phyloP scores from a whole-genome alignment of 2,329 filamentous ascomycete species.

The Cryphonectria parasitica region DNA sequence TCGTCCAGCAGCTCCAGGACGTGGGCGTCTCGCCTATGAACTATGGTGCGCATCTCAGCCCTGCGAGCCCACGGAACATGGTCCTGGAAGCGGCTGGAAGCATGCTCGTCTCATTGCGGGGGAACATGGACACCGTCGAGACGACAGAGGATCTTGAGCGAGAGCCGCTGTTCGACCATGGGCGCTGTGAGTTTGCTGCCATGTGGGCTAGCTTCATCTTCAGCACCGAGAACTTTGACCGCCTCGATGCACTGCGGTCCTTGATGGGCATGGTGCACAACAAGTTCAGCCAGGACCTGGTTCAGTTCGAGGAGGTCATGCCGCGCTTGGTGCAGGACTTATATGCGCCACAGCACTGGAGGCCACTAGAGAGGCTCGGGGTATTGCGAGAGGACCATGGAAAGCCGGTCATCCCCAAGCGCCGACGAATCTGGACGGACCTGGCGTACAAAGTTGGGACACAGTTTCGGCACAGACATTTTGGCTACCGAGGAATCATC shows the following conservation, averaged over 20 bases:
- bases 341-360: neutral
- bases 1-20: slow-evolving; percentile 17
- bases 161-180: slow-evolving; percentile 10
- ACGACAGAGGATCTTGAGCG: slow-evolving; percentile 6
- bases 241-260: slow-evolving; percentile 18
- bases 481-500: slow-evolving; percentile 64
- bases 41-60: slow-evolving; percentile 47
- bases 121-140: neutral
- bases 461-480: slow-evolving; percentile 64
- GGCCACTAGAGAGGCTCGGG: neutral
- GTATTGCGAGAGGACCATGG: neutral
- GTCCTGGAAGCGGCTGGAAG: slow-evolving; percentile 66
- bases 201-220: slow-evolving; percentile 29
- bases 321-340: neutral
- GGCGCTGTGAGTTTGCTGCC: slow-evolving; percentile 25
- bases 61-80: slow-evolving; percentile 57
- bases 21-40: neutral
- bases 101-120: slow-evolving; percentile 56
- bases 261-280: slow-evolving; percentile 25
- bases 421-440: neutral
- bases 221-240: slow-evolving; percentile 17
- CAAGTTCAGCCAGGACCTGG: slow-evolving; percentile 30
- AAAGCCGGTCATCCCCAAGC: neutral
- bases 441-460: slow-evolving; percentile 57
- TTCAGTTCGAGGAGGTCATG: slow-evolving; percentile 8